A percentile compares a stretch with the other conserved stretches of the same genome.
Evolutionary conservation across 1,139 yeast genomes (phyloP).

Genomic region (Scheffersomyces quercinus): DNA sequence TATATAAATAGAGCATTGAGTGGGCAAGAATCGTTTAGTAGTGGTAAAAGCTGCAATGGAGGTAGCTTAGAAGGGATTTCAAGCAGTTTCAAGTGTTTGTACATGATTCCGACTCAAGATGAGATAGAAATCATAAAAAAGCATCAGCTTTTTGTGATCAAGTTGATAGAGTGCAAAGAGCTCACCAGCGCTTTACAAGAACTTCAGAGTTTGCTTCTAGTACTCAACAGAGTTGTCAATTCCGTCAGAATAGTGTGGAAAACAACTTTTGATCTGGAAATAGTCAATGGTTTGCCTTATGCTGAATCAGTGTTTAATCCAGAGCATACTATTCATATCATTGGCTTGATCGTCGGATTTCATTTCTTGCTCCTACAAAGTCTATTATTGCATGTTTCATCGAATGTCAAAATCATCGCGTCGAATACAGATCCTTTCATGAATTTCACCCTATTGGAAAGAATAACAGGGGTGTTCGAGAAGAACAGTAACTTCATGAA

Average conservation of each 20-base stretch:
- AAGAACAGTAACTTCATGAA: constrained; percentile 19
- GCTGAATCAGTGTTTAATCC: background rate
- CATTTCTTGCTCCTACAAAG: constrained; percentile 35
- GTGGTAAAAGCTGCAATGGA: no score
- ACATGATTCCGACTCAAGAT: constrained; percentile 10
- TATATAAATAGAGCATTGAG: background rate
- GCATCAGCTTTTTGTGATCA: constrained; percentile 33
- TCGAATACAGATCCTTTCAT: constrained; percentile 10
- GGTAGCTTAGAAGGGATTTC: constrained; percentile 3
- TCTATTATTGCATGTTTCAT: constrained; percentile 26
- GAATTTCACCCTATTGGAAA: constrained; percentile 9
- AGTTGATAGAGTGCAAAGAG: constrained; percentile 25
- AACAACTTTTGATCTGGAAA: background rate
- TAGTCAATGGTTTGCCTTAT: constrained; percentile 10
- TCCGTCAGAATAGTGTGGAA: background rate
- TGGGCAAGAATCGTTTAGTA: no score
- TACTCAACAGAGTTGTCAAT: constrained; percentile 8
- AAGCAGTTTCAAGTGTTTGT: constrained; percentile 20
- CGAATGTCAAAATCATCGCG: constrained; percentile 16
- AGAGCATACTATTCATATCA: background rate
- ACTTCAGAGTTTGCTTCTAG: constrained; percentile 10
- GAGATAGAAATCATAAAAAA: constrained; percentile 18
- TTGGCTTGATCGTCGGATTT: constrained; percentile 24
- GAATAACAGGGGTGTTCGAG: constrained; percentile 21
- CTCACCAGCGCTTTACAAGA: constrained; percentile 14